Percentiles rank a stretch among this genome's conserved stretches.
phyloP scores from a whole-genome alignment of 176 grass and related monocot species.

The Phyllostachys edulis region DNA sequence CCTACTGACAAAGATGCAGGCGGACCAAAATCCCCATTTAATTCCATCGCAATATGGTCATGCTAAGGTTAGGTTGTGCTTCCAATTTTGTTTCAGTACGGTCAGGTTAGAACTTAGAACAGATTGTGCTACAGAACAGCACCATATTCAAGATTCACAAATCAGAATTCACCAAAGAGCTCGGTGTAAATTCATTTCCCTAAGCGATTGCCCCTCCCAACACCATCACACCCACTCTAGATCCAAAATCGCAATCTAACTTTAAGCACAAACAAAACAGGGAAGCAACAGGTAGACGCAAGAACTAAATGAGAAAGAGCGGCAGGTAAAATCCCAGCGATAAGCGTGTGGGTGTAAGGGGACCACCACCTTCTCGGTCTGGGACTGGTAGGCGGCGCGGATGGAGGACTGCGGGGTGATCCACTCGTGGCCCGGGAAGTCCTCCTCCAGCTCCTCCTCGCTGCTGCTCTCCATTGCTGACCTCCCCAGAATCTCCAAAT shows the following conservation, averaged over 20 bases:
- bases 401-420: constrained; percentile 96
- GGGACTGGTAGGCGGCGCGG: constrained; percentile 85
- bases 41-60: background rate
- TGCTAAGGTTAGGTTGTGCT: constrained; percentile 22
- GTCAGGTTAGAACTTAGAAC: background rate
- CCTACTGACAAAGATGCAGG: constrained; percentile 1
- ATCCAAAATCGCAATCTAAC: constrained; percentile 21
- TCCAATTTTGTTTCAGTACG: background rate
- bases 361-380: constrained; percentile 72
- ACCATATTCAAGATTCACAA: constrained; percentile 1
- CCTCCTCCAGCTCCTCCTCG: constrained; percentile 81
- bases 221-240: background rate
- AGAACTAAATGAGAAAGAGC: background rate
- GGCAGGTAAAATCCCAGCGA: background rate
- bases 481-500: background rate
- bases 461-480: constrained; percentile 89
- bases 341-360: background rate
- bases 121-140: background rate
- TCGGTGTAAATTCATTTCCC: background rate
- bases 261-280: background rate
- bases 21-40: background rate
- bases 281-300: background rate
- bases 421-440: constrained; percentile 88
- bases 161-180: background rate
- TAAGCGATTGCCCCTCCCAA: background rate